Evolutionary conservation across 73 alveolate species (phyloP).

Genomic region (Paramecium octaurelia): DNA sequence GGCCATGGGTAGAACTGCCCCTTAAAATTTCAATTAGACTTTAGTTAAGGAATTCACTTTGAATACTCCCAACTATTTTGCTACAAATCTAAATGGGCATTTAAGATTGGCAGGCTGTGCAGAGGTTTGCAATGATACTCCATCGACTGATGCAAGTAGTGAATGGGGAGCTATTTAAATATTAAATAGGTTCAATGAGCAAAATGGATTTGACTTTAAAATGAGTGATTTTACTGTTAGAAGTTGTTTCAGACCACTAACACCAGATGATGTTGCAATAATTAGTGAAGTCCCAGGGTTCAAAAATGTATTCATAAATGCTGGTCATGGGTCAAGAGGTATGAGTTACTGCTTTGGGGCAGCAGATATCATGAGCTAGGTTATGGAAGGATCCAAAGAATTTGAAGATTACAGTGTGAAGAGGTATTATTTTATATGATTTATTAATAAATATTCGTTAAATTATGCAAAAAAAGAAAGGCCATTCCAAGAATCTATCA

Average conservation of each 20-base stretch:
- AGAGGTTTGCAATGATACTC: neutral
- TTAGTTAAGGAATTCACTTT: neutral
- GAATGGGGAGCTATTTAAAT: conserved; percentile 47
- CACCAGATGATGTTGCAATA: conserved; percentile 37
- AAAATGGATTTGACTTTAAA: neutral
- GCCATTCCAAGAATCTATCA: neutral
- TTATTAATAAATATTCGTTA: conserved; percentile 19
- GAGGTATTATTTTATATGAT: conserved; percentile 37
- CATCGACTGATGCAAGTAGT: neutral
- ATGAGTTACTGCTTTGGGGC: conserved; percentile 27
- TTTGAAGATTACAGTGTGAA: neutral
- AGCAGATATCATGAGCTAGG: neutral
- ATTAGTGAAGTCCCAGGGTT: neutral
- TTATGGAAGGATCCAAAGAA: conserved; percentile 11
- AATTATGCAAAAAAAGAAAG: neutral
- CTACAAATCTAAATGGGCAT: neutral
- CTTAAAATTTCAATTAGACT: neutral
- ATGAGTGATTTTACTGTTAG: neutral
- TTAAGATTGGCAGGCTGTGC: conserved; percentile 21
- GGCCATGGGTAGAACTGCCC: neutral
- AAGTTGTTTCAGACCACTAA: conserved; percentile 17
- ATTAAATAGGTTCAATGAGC: neutral
- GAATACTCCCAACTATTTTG: conserved; percentile 5
- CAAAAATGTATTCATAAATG: neutral
- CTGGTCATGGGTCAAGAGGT: conserved; percentile 50